Evolutionary conservation across 192 early-diverging fungal genomes (phyloP).

Genomic region (Podila epigama): DNA sequence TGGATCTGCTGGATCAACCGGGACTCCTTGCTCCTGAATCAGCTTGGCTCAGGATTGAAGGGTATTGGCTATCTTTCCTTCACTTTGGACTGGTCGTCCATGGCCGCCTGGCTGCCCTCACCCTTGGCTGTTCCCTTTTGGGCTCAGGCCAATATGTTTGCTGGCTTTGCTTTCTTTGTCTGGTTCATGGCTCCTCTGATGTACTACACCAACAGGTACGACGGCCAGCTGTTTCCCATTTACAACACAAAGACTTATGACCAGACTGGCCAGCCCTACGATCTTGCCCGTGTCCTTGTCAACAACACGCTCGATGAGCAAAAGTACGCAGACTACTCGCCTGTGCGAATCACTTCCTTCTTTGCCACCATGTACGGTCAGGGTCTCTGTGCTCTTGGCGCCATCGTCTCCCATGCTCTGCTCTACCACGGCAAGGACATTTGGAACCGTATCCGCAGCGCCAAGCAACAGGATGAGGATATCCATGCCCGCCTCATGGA

Average conservation of each 20-base stretch:
- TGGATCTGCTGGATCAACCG: constrained; percentile 60
- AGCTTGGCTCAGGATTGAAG: constrained; percentile 61
- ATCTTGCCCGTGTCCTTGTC: constrained; percentile 64
- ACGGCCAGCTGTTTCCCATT: constrained; percentile 64
- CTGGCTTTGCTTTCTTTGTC: constrained; percentile 74
- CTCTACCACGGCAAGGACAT: constrained; percentile 75
- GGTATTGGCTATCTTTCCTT: constrained; percentile 78
- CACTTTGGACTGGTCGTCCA: constrained; percentile 74
- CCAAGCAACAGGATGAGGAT: constrained; percentile 68
- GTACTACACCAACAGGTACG: constrained; percentile 70
- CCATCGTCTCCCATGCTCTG: constrained; percentile 67
- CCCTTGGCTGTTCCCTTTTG: constrained; percentile 80
- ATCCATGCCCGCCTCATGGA: constrained; percentile 81
- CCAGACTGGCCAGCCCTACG: constrained; percentile 59
- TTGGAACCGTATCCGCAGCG: constrained; percentile 62
- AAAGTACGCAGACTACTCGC: constrained; percentile 66
- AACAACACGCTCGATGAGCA: constrained; percentile 60
- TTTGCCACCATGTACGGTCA: constrained; percentile 76
- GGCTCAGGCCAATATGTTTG: constrained; percentile 74
- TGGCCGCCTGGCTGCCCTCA: constrained; percentile 59
- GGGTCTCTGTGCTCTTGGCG: constrained; percentile 70
- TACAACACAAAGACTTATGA: constrained; percentile 72
- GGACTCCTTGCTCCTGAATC: constrained; percentile 55
- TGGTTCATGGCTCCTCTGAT: constrained; percentile 78
- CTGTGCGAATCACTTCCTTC: constrained; percentile 70